Conservation (phyloP, 2,329 filamentous ascomycete genomes). For the Aspergillus sp. region DNA sequence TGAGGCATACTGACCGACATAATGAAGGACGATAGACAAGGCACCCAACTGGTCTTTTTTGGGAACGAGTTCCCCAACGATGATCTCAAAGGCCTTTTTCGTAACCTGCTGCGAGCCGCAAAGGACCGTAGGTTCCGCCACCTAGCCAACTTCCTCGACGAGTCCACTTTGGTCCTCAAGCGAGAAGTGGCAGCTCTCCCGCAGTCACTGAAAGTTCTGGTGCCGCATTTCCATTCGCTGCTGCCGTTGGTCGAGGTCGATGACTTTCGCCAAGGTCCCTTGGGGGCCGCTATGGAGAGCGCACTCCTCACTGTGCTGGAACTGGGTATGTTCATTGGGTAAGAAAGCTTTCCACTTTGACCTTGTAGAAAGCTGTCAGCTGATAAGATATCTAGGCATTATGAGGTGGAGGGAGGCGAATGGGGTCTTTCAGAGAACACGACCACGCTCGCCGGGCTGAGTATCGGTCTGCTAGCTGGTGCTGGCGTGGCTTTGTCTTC, state of each 20-base stretch:
- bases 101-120: conserved; percentile 45
- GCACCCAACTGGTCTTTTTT: conserved; percentile 45
- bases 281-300: conserved; percentile 53
- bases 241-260: conserved; percentile 16
- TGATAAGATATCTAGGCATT: conserved; percentile 26
- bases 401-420: conserved; percentile 31
- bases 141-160: conserved; percentile 48
- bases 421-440: conserved; percentile 29
- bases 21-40: conserved; percentile 32
- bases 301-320: conserved; percentile 48
- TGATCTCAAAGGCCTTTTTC: conserved; percentile 47
- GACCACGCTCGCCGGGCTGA: conserved; percentile 46
- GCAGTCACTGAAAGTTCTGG: conserved; percentile 17
- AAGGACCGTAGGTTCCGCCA: conserved; percentile 43
- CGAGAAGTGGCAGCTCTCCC: conserved; percentile 43
- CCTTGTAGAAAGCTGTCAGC: neutral
- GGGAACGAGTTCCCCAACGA: conserved; percentile 56
- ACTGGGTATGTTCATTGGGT: conserved; percentile 53
- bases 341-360: conserved; percentile 6
- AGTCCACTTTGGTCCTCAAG: conserved; percentile 45
- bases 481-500: conserved; percentile 49
- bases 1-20: conserved; percentile 2
- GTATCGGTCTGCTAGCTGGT: conserved; percentile 51
- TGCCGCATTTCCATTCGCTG: conserved; percentile 28
- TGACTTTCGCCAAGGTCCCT: conserved; percentile 44